Conservation (phyloP, 257 asterid species). For the Handroanthus guayacan region DNA sequence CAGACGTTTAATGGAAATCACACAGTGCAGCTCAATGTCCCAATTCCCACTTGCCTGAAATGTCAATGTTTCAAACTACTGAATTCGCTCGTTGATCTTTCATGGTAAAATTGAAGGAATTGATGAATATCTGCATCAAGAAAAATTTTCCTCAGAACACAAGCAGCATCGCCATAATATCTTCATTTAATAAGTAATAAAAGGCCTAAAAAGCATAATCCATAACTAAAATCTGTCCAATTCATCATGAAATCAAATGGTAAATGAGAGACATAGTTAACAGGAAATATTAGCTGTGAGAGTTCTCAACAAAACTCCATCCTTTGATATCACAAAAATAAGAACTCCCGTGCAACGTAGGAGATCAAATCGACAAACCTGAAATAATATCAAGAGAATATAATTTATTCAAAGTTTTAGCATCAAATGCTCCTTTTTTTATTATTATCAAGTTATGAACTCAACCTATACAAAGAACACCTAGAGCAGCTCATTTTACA, state of each 20-base stretch:
- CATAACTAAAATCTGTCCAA: neutral
- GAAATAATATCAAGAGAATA: constrained; percentile 38
- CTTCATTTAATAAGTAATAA: constrained; percentile 47
- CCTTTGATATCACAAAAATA: constrained; percentile 97
- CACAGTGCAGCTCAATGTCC: no score
- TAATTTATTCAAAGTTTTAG: constrained; percentile 15
- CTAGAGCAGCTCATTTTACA: no score
- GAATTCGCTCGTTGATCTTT: no score
- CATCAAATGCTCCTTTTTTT: no score
- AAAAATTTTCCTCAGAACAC: constrained; percentile 90
- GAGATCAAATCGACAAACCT: constrained; percentile 99
- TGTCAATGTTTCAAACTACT: no score
- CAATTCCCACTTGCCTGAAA: no score
- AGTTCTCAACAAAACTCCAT: constrained; percentile 96
- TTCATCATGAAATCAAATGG: constrained; percentile 8
- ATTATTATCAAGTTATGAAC: neutral
- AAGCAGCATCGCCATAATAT: constrained; percentile 92
- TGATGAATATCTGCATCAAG: constrained; percentile 81
- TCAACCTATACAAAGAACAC: no score
- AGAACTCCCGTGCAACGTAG: constrained; percentile 92
- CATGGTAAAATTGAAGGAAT: no score
- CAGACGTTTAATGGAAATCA: no score
- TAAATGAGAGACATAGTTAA: neutral
- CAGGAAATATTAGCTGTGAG: constrained; percentile 65
- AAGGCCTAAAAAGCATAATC: neutral